Evolutionary conservation across 805 yeast species (phyloP).

Genomic region (Cyberlindnera saturnus): DNA sequence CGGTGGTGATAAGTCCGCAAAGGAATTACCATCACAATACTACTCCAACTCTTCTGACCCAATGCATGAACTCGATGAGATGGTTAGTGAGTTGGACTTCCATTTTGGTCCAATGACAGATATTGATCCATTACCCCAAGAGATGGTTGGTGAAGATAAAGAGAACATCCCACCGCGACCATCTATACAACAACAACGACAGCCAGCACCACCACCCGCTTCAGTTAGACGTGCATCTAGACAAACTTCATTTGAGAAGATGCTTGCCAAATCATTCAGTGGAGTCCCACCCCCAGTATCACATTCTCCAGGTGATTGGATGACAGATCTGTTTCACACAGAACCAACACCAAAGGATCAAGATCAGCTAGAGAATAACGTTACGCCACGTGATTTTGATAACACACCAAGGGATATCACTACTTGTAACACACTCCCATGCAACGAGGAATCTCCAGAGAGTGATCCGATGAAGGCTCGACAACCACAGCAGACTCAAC

Average conservation of each 20-base stretch:
- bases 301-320: conserved; percentile 23
- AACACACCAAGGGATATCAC: conserved; percentile 26
- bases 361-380: conserved; percentile 5
- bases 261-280: conserved; percentile 33
- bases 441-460: conserved; percentile 25
- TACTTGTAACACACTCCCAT: conserved; percentile 26
- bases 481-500: conserved; percentile 5
- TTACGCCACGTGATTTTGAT: conserved; percentile 12
- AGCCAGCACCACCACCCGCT: conserved; percentile 3
- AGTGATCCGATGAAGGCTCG: not conserved
- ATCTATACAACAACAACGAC: conserved; percentile 6
- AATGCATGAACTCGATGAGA: conserved; percentile 34
- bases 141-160: conserved; percentile 21
- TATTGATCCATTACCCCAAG: conserved; percentile 25
- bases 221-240: conserved; percentile 17
- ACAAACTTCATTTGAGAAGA: conserved; percentile 34
- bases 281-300: conserved; percentile 16
- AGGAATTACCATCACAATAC: conserved; percentile 4
- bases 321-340: conserved; percentile 17
- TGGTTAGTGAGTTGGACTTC: conserved; percentile 26
- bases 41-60: conserved; percentile 21
- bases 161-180: conserved; percentile 34
- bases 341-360: conserved; percentile 24
- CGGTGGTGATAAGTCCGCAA: conserved; percentile 1
- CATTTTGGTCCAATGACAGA: conserved; percentile 25